Base-by-base conservation (phyloP, 148 eudicot species). In the Euryodendron excelsum region DNA sequence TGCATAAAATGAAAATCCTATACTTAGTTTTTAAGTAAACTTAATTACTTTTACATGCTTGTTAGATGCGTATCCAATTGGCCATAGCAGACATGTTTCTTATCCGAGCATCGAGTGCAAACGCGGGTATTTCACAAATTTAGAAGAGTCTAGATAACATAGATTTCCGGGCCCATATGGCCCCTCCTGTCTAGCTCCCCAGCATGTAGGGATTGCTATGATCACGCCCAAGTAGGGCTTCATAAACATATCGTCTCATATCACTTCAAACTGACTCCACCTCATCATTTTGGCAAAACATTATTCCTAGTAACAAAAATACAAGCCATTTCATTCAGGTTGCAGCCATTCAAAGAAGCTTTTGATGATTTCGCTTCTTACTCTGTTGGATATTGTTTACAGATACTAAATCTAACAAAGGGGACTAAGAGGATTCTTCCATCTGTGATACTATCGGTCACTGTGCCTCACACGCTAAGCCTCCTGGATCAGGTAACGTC, bases 391-490 rank as follows among this genome's bases (percentile, higher is more conserved):
- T 23, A 23, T 64, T 64, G 0, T 33, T 74, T 85, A 76, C 82
- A 94, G 98, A 92, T 94, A 62, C 65, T 94, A 47, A 78, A 84
- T 79, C 75, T 94, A 52, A 92, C 98, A 13, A 88, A 77, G 85
- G 93, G 91, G 84, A 91, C 98, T 1, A 88, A 69, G 79, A 87
- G 86, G 80, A 76, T 90, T 41, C 90, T 94, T 76, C 98, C 98
- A 31, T 80, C 84, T 47, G 80, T 92, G 44, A 64, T 88, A n/a
- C 86, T 94, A 67, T 94, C 98, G 55, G 97, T 94, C 48, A 94
- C 98, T 56, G 95, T 94, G 73, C 98, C 98, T 73, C 98, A 92
- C 86, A 92, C 95, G 7, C 82, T 94, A 60, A 88, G 92, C 89
- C 97, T 94, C 33, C 97, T 93, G 21, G 98, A 92, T 72, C 98